Percentiles rank a stretch among this genome's conserved stretches.
phyloP scores from a whole-genome alignment of 2,329 filamentous ascomycete genomes.

The Sclerotinia spermophila region DNA sequence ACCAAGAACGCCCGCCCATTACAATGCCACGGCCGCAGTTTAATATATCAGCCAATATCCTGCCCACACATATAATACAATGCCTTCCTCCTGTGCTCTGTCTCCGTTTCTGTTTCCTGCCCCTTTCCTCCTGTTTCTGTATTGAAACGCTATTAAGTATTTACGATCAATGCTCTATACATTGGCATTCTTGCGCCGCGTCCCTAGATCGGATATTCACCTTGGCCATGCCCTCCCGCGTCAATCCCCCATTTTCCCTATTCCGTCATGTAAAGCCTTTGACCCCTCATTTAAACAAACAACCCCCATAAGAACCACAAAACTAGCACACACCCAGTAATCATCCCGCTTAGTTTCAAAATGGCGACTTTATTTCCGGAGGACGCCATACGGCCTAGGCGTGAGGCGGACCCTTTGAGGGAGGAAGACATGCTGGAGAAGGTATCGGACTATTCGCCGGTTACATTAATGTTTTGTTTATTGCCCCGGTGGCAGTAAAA shows the following conservation, averaged over 20 bases:
- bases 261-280: neutral
- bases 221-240: neutral
- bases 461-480: neutral
- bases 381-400: conserved; percentile 85
- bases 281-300: conserved; percentile 28
- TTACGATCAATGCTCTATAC: neutral
- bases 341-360: conserved; percentile 80
- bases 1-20: conserved; percentile 34
- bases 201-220: neutral
- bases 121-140: neutral
- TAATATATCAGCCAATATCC: conserved; percentile 23
- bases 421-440: conserved; percentile 83
- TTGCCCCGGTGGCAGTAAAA: neutral
- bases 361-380: conserved; percentile 89
- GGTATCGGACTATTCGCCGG: conserved; percentile 65
- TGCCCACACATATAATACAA: conserved; percentile 27
- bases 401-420: conserved; percentile 76
- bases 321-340: conserved; percentile 68
- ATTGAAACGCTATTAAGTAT: neutral
- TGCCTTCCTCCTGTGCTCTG: conserved; percentile 8
- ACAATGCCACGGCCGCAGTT: conserved; percentile 31
- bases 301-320: conserved; percentile 57
- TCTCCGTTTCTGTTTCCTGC: neutral
- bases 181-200: neutral
- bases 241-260: neutral